A percentile compares a stretch with the other conserved stretches of the same genome.
phyloP scores from a whole-genome alignment of 2,329 filamentous ascomycete species.

The Rutstroemia sydowiana region DNA sequence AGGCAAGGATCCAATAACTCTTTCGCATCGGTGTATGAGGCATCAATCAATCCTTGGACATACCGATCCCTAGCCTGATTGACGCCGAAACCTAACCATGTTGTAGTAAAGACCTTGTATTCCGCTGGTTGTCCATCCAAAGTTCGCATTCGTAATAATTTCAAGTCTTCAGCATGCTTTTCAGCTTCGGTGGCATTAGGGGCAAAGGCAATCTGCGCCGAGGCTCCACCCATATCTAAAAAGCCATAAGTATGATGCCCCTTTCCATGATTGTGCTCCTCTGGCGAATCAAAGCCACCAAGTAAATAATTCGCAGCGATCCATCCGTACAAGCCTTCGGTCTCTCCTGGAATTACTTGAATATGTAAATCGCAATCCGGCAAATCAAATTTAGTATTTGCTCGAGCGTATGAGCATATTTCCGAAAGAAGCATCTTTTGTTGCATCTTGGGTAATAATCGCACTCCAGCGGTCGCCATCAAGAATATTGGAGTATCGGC shows the following conservation, averaged over 20 bases:
- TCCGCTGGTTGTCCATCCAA: slow-evolving; percentile 71
- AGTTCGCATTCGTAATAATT: slow-evolving; percentile 75
- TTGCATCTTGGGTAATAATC: slow-evolving; percentile 68
- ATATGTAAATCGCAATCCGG: slow-evolving; percentile 88
- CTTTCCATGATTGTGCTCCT: slow-evolving; percentile 72
- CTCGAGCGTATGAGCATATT: slow-evolving; percentile 75
- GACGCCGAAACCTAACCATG: slow-evolving; percentile 96
- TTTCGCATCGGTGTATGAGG: slow-evolving; percentile 49
- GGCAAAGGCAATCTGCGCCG: slow-evolving; percentile 94
- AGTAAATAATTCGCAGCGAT: slow-evolving; percentile 93
- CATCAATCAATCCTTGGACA: slow-evolving; percentile 65
- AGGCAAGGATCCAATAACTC: slow-evolving; percentile 89
- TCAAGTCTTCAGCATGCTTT: slow-evolving; percentile 85
- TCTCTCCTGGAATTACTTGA: slow-evolving; percentile 91
- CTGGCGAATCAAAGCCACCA: slow-evolving; percentile 76
- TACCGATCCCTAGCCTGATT: slow-evolving; percentile 85
- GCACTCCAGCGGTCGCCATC: slow-evolving; percentile 93
- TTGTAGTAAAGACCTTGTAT: slow-evolving; percentile 88
- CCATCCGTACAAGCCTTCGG: slow-evolving; percentile 95
- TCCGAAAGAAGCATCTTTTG: slow-evolving; percentile 65
- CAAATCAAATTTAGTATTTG: slow-evolving; percentile 71
- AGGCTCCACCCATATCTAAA: slow-evolving; percentile 96
- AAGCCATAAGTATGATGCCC: slow-evolving; percentile 94
- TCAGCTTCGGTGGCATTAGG: slow-evolving; percentile 85
- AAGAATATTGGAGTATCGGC: slow-evolving; percentile 86